Percentiles rank a stretch among this genome's conserved stretches.
phyloP scores from a whole-genome alignment of 805 yeast genomes.

The Wickerhamomyces hampshirensis region DNA sequence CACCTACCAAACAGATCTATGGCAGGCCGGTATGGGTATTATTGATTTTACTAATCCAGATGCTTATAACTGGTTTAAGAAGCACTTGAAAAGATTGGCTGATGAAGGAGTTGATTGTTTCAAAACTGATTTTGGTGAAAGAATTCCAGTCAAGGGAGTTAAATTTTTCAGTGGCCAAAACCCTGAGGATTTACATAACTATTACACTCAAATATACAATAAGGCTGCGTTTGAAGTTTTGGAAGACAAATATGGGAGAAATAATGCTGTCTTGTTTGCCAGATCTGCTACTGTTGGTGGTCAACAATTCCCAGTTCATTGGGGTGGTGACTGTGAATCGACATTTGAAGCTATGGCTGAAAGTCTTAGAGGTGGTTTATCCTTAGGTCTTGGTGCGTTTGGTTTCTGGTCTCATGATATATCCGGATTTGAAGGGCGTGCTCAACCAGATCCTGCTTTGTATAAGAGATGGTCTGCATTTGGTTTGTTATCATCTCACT shows the following conservation, averaged over 20 bases:
- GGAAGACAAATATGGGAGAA: constrained; percentile 18
- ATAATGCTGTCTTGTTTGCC: constrained; percentile 19
- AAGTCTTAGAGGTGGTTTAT: constrained; percentile 21
- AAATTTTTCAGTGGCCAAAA: constrained; percentile 13
- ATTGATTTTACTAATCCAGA: constrained; percentile 21
- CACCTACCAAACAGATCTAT: constrained; percentile 18
- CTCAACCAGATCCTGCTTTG: constrained; percentile 17
- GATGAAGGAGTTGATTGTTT: constrained; percentile 21
- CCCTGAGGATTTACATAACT: constrained; percentile 18
- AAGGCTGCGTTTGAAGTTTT: constrained; percentile 19
- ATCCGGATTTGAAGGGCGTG: constrained; percentile 20
- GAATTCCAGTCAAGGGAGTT: constrained; percentile 19
- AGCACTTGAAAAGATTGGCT: constrained; percentile 11
- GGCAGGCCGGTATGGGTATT: constrained; percentile 24
- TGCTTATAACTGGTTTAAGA: constrained; percentile 19
- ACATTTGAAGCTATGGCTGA: constrained; percentile 23
- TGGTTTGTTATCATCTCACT: constrained; percentile 20
- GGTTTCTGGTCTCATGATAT: constrained; percentile 24
- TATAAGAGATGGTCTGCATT: constrained; percentile 23
- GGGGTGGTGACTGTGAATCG: constrained; percentile 24
- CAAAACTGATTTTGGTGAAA: constrained; percentile 23
- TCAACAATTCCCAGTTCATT: constrained; percentile 22
- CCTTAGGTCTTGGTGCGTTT: constrained; percentile 17
- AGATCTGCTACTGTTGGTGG: constrained; percentile 22
- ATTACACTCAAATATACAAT: constrained; percentile 19